These are phyloP conservation scores for Pulveroboletus sp. DNA, from an alignment of 1,284 basidiomycete species.

Conservation along the genomic window DNA sequence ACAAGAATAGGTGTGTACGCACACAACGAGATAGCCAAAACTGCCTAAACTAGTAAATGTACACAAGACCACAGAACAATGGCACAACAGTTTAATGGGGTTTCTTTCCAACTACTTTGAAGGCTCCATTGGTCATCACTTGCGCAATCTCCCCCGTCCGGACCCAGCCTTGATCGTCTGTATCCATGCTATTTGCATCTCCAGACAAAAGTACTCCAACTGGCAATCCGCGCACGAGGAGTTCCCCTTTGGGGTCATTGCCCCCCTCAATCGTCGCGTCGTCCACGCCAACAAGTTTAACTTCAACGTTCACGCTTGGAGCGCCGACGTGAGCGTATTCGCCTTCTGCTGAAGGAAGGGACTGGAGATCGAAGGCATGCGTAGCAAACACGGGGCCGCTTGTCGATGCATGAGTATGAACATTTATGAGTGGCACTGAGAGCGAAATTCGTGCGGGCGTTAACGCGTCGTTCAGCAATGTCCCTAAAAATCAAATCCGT, in stretches of 20 bases:
- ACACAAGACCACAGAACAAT: neutral
- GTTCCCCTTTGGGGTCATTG: slow-evolving; percentile 52
- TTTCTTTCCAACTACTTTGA: slow-evolving; percentile 41
- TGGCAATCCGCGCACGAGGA: slow-evolving; percentile 52
- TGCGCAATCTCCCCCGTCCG: slow-evolving; percentile 46
- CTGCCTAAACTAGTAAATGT: neutral
- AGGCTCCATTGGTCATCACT: slow-evolving; percentile 65
- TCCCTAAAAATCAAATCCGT: slow-evolving; percentile 34
- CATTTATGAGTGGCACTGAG: slow-evolving; percentile 69
- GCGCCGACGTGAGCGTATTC: slow-evolving; percentile 64
- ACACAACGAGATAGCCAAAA: neutral
- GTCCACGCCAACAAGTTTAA: slow-evolving; percentile 63
- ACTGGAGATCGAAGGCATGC: slow-evolving; percentile 74
- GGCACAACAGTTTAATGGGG: slow-evolving; percentile 7
- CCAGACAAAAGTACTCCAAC: slow-evolving; percentile 53
- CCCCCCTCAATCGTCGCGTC: slow-evolving; percentile 64
- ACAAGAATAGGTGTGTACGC: neutral
- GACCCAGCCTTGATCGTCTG: slow-evolving; percentile 49
- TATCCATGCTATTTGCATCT: slow-evolving; percentile 37
- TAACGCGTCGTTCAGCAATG: slow-evolving; percentile 43
- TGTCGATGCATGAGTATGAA: slow-evolving; percentile 58
- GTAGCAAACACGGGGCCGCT: slow-evolving; percentile 72
- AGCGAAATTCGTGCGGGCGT: slow-evolving; percentile 66
- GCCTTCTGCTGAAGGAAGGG: slow-evolving; percentile 47
- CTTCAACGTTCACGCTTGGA: slow-evolving; percentile 73